Conservation (phyloP, 371 early-diverging fungal genomes). For the Rhizopus stolonifer region DNA sequence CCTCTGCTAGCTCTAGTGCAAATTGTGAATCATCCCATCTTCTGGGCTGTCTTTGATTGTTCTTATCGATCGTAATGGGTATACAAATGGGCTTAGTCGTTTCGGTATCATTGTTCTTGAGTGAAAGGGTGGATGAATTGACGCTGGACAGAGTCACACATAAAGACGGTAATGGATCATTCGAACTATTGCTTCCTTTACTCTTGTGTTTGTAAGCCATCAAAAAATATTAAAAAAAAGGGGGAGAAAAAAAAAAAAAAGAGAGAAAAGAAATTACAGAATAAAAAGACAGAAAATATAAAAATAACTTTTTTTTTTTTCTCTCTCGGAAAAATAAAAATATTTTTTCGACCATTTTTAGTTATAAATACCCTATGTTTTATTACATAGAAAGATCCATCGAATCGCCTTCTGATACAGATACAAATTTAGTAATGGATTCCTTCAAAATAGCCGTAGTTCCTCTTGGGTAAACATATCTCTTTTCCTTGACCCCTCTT, state of each 20-base stretch:
- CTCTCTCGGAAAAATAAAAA: not conserved
- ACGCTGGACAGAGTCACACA: slow-evolving; percentile 13
- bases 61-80: not conserved
- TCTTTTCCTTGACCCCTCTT: slow-evolving; percentile 81
- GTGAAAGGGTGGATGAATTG: slow-evolving; percentile 8
- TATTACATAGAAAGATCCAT: slow-evolving; percentile 51
- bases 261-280: not conserved
- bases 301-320: not conserved
- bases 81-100: too few relatives aligned
- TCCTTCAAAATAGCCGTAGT: slow-evolving; percentile 52
- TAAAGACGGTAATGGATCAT: slow-evolving; percentile 10
- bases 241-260: slow-evolving; percentile 1
- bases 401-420: slow-evolving; percentile 47
- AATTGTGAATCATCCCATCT: slow-evolving; percentile 33
- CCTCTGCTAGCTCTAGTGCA: slow-evolving; percentile 28
- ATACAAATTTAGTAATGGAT: slow-evolving; percentile 38
- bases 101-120: not conserved
- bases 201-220: slow-evolving; percentile 9
- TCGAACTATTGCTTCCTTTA: slow-evolving; percentile 9
- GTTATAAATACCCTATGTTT: not conserved
- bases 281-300: not conserved
- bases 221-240: not conserved
- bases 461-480: slow-evolving; percentile 61
- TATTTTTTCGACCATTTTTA: too few relatives aligned
- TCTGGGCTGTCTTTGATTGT: slow-evolving; percentile 1